Evolutionary conservation across 2,329 filamentous ascomycete species (phyloP), one percentile per base, ranked within the genome.

Genomic region (Lachnellula cervina): DNA sequence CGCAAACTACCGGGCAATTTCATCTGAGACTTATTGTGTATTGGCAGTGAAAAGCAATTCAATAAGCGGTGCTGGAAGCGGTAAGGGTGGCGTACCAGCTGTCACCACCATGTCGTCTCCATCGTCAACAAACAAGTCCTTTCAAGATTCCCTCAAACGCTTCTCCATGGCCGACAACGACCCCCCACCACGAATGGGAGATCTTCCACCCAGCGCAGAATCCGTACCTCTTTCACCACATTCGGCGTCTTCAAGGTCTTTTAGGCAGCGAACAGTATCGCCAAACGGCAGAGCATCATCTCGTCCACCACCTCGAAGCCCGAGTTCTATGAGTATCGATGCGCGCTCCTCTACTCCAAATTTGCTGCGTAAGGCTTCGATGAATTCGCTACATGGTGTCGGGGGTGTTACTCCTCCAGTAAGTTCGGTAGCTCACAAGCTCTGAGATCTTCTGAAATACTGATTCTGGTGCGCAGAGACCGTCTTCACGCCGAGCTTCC

Each of bases 251-350:
- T 49, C 54, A 28, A 49, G 54, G 11, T 35, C 56, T 25, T 52
- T 61, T 25, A 38, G 44, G n/a, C 56, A 55, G 44, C 61, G 52
- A 28, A 58, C 59, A 40, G 52, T 54, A 37, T 54, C 61, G 23
- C 55, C 65, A 61, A 68, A 61, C 62, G 64, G 61, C 42, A 61
- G 58, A 59, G 16, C 58, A 16, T 63, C 65, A 23, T 53, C 61
- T 14, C 59, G 60, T 55, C 64, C 71, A 17, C 60, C 75, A 32
- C 71, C 69, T 53, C 66, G 69, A 59, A 67, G 63, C 53, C 71
- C 76, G 52, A 76, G 74, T 66, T 69, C 74, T 54, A 77, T 73
- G 62, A 76, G 72, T 65, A 48, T 72, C 47, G 70, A 70, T 59
- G 69, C 65, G 43, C 67, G 73, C 49, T 70, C 74, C 14, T 62